Percentiles rank a stretch among this genome's conserved stretches.
Evolutionary conservation across 805 yeast species (phyloP).

Genomic region (Komagataella kurtzmanii): DNA sequence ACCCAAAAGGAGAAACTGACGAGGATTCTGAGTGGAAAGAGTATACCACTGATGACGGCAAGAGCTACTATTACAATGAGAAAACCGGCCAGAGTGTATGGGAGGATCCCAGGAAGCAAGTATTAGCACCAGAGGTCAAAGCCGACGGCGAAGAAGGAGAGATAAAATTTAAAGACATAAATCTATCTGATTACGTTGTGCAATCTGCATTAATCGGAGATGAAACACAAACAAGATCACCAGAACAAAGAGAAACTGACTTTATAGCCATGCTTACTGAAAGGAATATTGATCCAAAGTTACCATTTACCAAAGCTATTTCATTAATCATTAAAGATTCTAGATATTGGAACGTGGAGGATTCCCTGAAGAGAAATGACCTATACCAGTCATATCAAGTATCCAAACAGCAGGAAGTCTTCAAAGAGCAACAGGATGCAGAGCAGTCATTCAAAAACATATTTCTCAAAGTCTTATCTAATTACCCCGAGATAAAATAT

Average conservation of each 20-base stretch:
- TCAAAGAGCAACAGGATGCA: slow-evolving; percentile 36
- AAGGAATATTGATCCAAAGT: slow-evolving; percentile 50
- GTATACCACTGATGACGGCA: slow-evolving; percentile 35
- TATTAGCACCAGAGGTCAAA: slow-evolving; percentile 2
- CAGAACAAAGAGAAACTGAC: not conserved
- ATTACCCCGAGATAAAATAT: slow-evolving; percentile 28
- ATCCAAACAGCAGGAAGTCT: slow-evolving; percentile 33
- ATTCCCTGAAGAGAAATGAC: slow-evolving; percentile 44
- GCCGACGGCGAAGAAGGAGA: not conserved
- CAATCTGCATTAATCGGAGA: not conserved
- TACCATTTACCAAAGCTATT: slow-evolving; percentile 64
- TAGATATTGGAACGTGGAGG: slow-evolving; percentile 54
- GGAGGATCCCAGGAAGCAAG: slow-evolving; percentile 47
- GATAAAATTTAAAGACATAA: slow-evolving; percentile 13
- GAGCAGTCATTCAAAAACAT: slow-evolving; percentile 41
- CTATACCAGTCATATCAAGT: slow-evolving; percentile 54
- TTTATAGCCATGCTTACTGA: slow-evolving; percentile 42
- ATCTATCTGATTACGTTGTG: not conserved
- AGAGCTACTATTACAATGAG: slow-evolving; percentile 55
- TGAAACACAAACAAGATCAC: not conserved
- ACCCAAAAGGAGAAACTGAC: slow-evolving; percentile 30
- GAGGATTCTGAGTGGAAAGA: slow-evolving; percentile 38
- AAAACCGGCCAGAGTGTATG: slow-evolving; percentile 60
- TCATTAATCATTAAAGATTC: slow-evolving; percentile 41
- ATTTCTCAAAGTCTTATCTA: slow-evolving; percentile 32